Base-by-base conservation (phyloP, 345 rosid genomes). In the Pistacia integerrima region DNA sequence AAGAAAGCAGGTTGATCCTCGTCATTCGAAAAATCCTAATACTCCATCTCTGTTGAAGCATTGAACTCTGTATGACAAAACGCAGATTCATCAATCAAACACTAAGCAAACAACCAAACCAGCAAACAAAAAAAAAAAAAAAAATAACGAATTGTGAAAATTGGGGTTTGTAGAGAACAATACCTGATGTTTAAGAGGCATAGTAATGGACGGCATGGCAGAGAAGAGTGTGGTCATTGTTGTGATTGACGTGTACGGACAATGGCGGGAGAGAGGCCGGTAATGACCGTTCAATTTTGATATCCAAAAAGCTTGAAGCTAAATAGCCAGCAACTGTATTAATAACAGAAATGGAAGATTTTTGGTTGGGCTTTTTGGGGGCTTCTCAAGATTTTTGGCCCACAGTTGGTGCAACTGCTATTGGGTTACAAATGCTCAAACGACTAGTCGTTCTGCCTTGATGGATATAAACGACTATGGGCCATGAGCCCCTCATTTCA, bases 221-320 rank as follows among this genome's bases (percentile, higher is more conserved):
- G 28, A 71, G 74, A 70, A 76, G 38, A 82, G 76, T 28, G 83
- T 74, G 68, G 78, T 82, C 82, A 82, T 85, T 74, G 69, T 25
- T 35, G 17, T 35, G 64, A 12, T n/a, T 59, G 41, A 25, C 14
- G 11, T 22, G 68, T 30, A 11, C 76, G 67, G 60, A 48, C 54
- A 8, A 57, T 55, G 71, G 77, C 77, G 77, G 77, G 77, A 74
- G 76, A 65, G 64, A 38, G 55, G 36, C 16, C 18, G 11, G 73
- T 72, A 66, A 72, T 69, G 76, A 78, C 86, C 86, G 81, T 78
- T 85, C 84, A 85, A 79, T 74, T 75, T 73, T 72, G 16, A 69
- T 49, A 54, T 67, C 78, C 67, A 66, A 74, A 83, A 46, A 55
- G 25, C 56, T 11, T n/a, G 9, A 14, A 18, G 33, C 33, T 30